These are phyloP conservation scores for Verticillium klebahnii DNA, from an alignment of 2,329 filamentous ascomycete genomes.

Conservation along the genomic window DNA sequence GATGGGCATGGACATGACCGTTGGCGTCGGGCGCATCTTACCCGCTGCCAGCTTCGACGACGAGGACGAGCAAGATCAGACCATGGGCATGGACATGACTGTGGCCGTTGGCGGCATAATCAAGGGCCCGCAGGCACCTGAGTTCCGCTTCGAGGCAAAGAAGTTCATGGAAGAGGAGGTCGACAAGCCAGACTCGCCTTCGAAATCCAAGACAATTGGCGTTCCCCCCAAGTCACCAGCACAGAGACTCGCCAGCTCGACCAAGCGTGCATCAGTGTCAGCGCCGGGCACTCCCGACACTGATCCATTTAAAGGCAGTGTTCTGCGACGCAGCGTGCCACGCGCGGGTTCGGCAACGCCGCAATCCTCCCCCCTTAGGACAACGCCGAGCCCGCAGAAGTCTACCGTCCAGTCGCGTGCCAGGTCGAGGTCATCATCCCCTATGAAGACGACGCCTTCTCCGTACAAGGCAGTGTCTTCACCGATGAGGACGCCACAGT, in stretches of 20 bases:
- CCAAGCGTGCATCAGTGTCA: conserved; percentile 16
- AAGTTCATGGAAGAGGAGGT: conserved; percentile 56
- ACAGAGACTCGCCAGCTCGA: conserved; percentile 4
- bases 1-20: conserved; percentile 58
- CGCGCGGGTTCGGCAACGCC: conserved; percentile 37
- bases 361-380: conserved; percentile 11
- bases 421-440: background rate
- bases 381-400: conserved; percentile 5
- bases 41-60: conserved; percentile 19
- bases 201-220: conserved; percentile 30
- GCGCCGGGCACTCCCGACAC: conserved; percentile 35
- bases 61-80: conserved; percentile 33
- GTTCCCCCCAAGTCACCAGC: background rate
- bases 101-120: conserved; percentile 60
- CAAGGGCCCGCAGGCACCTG: conserved; percentile 27
- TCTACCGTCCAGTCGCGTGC: conserved; percentile 4
- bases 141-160: conserved; percentile 44
- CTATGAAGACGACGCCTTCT: background rate
- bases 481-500: conserved; percentile 17
- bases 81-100: conserved; percentile 65
- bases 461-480: conserved; percentile 8
- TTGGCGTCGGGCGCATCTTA: conserved; percentile 52
- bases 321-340: conserved; percentile 43
- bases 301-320: conserved; percentile 46
- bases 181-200: conserved; percentile 40